Evolutionary conservation across 208 protist species (phyloP).

Genomic region (Trypanosoma cruzi): DNA sequence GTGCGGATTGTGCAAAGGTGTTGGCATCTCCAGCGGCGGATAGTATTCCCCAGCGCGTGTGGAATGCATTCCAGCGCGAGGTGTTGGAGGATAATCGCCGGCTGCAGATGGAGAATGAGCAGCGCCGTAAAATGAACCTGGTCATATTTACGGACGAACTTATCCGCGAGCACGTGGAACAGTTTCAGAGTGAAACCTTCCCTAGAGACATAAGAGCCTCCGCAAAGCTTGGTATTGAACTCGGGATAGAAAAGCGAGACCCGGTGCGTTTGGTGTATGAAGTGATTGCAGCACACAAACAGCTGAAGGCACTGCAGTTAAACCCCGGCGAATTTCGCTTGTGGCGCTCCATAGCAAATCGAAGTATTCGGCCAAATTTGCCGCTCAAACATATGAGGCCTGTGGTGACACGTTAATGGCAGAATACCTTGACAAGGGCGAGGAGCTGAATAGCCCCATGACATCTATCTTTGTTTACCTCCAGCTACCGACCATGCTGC

Average conservation of each 20-base stretch:
- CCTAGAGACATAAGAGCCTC: constrained; percentile 35
- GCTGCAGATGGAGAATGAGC: constrained; percentile 42
- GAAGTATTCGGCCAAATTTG: background rate
- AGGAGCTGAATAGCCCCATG: constrained; percentile 14
- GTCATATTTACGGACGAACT: constrained; percentile 61
- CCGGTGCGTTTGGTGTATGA: constrained; percentile 51
- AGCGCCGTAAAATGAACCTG: constrained; percentile 38
- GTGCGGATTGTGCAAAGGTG: constrained; percentile 53
- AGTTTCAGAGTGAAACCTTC: constrained; percentile 52
- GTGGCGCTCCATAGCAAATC: constrained; percentile 31
- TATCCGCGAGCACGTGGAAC: constrained; percentile 37
- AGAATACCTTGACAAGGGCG: constrained; percentile 16
- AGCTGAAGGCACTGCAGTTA: constrained; percentile 31
- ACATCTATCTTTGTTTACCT: constrained; percentile 54
- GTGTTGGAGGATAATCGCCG: constrained; percentile 60
- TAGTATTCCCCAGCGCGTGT: constrained; percentile 61
- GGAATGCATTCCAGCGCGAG: constrained; percentile 50
- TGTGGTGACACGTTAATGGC: background rate
- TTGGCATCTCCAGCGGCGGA: constrained; percentile 60
- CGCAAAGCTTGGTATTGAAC: constrained; percentile 35
- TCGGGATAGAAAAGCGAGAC: constrained; percentile 61
- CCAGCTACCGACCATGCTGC: constrained; percentile 37
- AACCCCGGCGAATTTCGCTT: constrained; percentile 41
- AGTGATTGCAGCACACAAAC: constrained; percentile 38
- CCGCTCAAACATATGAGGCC: background rate